These are phyloP conservation scores for Isabelozyma pseudorhagii DNA, from an alignment of 805 yeast genomes.

Conservation along the genomic window DNA sequence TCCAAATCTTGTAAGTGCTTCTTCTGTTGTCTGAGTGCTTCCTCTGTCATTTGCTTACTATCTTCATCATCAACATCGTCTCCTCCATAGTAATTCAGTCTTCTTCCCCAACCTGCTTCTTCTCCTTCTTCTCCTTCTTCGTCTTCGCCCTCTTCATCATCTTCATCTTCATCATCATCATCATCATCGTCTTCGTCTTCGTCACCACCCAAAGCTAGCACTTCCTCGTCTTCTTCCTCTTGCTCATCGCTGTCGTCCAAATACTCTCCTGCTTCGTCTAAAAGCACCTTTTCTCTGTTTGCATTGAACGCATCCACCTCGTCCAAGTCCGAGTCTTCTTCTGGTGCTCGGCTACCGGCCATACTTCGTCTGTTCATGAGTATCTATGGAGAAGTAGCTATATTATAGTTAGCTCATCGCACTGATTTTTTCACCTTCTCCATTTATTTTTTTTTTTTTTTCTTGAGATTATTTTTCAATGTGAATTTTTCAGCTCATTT, in stretches of 20 bases:
- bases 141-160: slow-evolving; percentile 33
- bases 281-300: slow-evolving; percentile 52
- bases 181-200: slow-evolving; percentile 27
- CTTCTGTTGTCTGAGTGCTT: slow-evolving; percentile 84
- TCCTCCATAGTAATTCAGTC: slow-evolving; percentile 54
- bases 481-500: too few species aligned
- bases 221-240: slow-evolving; percentile 40
- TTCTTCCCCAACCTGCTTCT: slow-evolving; percentile 42
- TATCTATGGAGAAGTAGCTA: neutral
- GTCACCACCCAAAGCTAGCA: neutral
- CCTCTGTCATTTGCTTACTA: slow-evolving; percentile 76
- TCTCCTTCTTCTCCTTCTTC: slow-evolving; percentile 22
- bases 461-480: neutral
- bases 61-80: slow-evolving; percentile 71
- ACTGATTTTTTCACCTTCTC: neutral
- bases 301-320: slow-evolving; percentile 70
- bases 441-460: neutral
- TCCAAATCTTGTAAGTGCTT: slow-evolving; percentile 66
- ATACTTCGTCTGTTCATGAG: slow-evolving; percentile 17
- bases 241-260: slow-evolving; percentile 44
- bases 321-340: slow-evolving; percentile 43
- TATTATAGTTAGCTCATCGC: neutral
- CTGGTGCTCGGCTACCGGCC: slow-evolving; percentile 6
- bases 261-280: slow-evolving; percentile 54
- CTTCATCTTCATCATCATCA: slow-evolving; percentile 37